A percentile compares a stretch with the other conserved stretches of the same genome.
Evolutionary conservation across 73 alveolate species (phyloP).

Genomic region (Symbiodinium pilosum): DNA sequence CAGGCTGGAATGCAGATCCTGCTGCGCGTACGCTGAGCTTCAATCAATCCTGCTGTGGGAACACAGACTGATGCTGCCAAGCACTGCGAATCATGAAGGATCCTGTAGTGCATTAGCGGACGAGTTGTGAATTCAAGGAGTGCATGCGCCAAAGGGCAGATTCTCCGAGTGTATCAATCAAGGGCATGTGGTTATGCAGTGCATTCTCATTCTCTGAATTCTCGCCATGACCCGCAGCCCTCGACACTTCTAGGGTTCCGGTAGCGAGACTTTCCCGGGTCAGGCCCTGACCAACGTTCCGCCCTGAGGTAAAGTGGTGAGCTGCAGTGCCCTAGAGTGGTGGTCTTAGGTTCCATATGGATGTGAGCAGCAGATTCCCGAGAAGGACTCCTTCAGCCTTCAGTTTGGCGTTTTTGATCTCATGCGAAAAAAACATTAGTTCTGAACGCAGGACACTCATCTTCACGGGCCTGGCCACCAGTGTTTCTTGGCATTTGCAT

Average conservation of each 20-base stretch:
- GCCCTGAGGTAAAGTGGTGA: too few species aligned
- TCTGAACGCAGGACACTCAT: background rate
- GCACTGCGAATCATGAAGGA: background rate
- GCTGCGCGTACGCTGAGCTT: slow-evolving; percentile 32
- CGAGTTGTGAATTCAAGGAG: too few species aligned
- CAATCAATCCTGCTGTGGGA: too few species aligned
- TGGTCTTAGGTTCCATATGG: slow-evolving; percentile 13
- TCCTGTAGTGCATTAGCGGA: too few species aligned
- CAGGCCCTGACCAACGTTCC: background rate
- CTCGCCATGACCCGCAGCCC: slow-evolving; percentile 59
- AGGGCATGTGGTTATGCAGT: too few species aligned
- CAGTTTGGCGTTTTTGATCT: background rate
- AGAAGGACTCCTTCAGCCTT: background rate
- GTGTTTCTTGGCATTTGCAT: background rate
- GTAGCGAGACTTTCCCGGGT: slow-evolving; percentile 41
- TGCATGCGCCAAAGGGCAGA: too few species aligned
- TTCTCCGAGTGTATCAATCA: too few species aligned
- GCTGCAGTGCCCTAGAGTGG: too few species aligned
- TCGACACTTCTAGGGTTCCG: slow-evolving; percentile 85
- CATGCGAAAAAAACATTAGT: background rate
- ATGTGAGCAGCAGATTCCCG: background rate
- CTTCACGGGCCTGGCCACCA: background rate
- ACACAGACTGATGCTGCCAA: too few species aligned
- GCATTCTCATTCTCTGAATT: too few species aligned
- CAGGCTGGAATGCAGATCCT: slow-evolving; percentile 82